Percentiles rank a stretch among this genome's conserved stretches.
Conservation (phyloP, 73 alveolate species). For the Stentor roeselii region DNA sequence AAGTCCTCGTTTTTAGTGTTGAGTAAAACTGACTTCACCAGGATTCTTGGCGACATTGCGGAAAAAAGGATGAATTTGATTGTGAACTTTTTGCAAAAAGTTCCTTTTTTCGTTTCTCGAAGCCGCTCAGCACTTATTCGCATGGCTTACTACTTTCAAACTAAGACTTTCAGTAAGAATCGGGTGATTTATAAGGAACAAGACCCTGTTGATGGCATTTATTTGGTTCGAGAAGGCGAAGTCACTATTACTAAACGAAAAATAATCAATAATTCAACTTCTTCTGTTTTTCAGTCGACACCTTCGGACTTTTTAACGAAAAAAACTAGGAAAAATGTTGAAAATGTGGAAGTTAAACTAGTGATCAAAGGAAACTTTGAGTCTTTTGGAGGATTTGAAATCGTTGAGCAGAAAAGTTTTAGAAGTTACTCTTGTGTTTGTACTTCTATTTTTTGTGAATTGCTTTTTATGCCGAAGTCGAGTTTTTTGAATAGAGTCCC, state of each 20-base stretch:
- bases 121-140: conserved; percentile 32
- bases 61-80: conserved; percentile 35
- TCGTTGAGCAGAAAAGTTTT: neutral
- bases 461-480: neutral
- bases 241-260: conserved; percentile 39
- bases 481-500: conserved; percentile 5
- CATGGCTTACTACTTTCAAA: conserved; percentile 39
- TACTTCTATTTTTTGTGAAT: neutral
- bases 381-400: neutral
- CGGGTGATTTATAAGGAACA: conserved; percentile 47
- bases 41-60: conserved; percentile 41
- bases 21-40: conserved; percentile 33
- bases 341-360: neutral
- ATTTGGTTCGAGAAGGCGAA: conserved; percentile 55
- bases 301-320: neutral
- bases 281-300: neutral
- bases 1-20: conserved; percentile 34
- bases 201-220: conserved; percentile 31
- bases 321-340: neutral
- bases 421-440: neutral
- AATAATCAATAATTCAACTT: neutral
- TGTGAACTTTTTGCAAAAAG: conserved; percentile 36
- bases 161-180: conserved; percentile 24
- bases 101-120: conserved; percentile 47
- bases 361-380: neutral